Base-by-base conservation (phyloP, 495 filamentous ascomycete species). In the Aspergillus haitiensis region DNA sequence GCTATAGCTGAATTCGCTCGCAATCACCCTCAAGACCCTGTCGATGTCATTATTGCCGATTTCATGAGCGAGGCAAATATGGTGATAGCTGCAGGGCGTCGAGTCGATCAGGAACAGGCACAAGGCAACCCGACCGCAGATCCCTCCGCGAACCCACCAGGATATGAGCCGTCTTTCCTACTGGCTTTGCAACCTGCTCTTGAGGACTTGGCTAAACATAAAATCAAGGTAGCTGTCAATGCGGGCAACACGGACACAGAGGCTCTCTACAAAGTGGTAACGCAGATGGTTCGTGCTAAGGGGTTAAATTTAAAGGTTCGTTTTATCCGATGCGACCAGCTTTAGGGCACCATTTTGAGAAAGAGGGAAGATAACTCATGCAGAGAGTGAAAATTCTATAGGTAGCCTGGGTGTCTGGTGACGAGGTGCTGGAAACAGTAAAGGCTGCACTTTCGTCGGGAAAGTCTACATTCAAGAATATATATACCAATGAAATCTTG, bases 41-140 rank as follows among this genome's bases (percentile, higher is more conserved):
- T 84, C 35, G 81, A 84, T 68, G 78, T 85, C 12, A 80, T 85
- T 27, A 80, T 77, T 18, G 81, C 81, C 11, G 82, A 85, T 64
- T 84, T 79, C 70, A 81, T 85, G 81, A 78, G 73, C 55, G 82
- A 85, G 61, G 76, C 72, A 37, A 83, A 82, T 56, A 83, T 84
- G 81, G 75, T 77, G 16, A 71, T 72, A 7, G 63, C 50, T 12
- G 66, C 78, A n/a, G 76, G 71, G 42, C 68, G 70, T 15, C 78
- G 80, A 47, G 69, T 74, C 46, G 72, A 78, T 51, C 62, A 70
- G 52, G 63, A 68, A 31, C 57, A 60, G 32, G 42, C 54, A 6
- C 52, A 44, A 33, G 45, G 21, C 6, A 48, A 44, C 7, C 36
- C 34, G 21, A 18, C 21, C 34, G 16, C 46, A 15, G 39, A 15